These are phyloP conservation scores for Alectoria sarmentosa DNA, from an alignment of 495 filamentous ascomycete genomes.

Conservation along the genomic window DNA sequence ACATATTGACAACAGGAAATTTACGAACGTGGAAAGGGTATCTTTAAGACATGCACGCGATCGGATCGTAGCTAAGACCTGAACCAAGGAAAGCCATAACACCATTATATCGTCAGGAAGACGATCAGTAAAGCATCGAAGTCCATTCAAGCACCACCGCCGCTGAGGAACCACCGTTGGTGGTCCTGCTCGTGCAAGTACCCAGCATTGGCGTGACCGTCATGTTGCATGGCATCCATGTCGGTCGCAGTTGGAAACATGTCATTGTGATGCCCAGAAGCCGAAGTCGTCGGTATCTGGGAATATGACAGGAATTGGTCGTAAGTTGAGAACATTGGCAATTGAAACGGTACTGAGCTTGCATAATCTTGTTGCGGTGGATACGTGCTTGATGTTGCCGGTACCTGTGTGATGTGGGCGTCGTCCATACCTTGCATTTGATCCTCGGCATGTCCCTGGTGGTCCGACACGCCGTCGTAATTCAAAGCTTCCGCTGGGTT, in stretches of 20 bases:
- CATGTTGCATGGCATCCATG: constrained; percentile 15
- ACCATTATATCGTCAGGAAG: not conserved
- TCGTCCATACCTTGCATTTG: not conserved
- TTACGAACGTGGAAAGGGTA: not conserved
- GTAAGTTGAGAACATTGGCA: constrained; percentile 9
- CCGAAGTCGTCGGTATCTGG: not conserved
- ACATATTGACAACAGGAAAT: not conserved
- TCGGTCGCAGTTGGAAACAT: constrained; percentile 7
- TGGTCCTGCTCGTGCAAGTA: constrained; percentile 2
- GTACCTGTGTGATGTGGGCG: not conserved
- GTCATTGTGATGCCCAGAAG: constrained; percentile 4
- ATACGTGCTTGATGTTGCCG: not conserved
- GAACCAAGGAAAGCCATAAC: not conserved
- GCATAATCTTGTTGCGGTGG: constrained; percentile 7
- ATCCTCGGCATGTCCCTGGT: not conserved
- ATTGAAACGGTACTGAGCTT: constrained; percentile 12
- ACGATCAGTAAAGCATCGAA: not conserved
- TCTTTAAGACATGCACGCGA: not conserved
- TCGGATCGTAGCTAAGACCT: not conserved
- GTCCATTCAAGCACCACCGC: not conserved
- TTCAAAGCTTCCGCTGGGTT: constrained; percentile 10
- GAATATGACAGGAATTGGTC: constrained; percentile 12
- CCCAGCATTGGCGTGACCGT: not conserved
- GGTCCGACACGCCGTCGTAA: not conserved
- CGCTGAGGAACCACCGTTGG: constrained; percentile 1